phyloP scores from a whole-genome alignment of 2,329 filamentous ascomycete species.

The Xylariaceae sp. region DNA sequence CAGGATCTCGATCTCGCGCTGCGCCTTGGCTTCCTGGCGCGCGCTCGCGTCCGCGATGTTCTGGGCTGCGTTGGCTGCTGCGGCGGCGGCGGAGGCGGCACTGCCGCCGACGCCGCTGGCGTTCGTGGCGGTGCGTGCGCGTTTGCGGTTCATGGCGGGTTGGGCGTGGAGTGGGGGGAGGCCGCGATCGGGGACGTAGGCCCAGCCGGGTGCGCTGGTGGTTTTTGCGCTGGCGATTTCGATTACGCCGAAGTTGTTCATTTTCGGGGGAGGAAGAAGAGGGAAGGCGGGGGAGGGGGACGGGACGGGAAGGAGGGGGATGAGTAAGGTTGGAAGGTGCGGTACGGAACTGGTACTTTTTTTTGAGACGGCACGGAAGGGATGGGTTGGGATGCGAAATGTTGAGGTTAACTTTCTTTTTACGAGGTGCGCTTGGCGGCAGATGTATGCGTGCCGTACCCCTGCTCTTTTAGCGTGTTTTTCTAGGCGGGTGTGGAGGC shows the following conservation, averaged over 20 bases:
- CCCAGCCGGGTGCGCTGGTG: conserved; percentile 77
- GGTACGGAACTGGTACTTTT: too few species aligned
- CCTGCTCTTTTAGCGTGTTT: too few species aligned
- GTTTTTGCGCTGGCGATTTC: conserved; percentile 69
- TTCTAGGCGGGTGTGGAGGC: too few species aligned
- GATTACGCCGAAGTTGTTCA: conserved; percentile 73
- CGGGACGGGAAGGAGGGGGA: too few species aligned
- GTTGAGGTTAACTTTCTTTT: too few species aligned
- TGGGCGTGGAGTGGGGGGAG: conserved; percentile 37
- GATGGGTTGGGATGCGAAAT: too few species aligned
- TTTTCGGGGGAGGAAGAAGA: conserved; percentile 25
- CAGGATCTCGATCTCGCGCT: conserved; percentile 75
- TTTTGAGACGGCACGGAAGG: too few species aligned
- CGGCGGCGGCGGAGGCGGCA: conserved; percentile 29
- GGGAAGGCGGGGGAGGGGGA: too few species aligned
- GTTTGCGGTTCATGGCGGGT: conserved; percentile 55
- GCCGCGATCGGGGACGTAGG: conserved; percentile 76
- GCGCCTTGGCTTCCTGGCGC: conserved; percentile 75
- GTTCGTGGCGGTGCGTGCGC: conserved; percentile 46
- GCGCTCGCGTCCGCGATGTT: conserved; percentile 64
- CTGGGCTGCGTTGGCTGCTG: conserved; percentile 47
- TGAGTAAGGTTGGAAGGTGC: too few species aligned
- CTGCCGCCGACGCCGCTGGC: too few species aligned
- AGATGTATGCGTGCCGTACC: too few species aligned
- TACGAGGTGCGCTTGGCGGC: too few species aligned